Evolutionary conservation across 139 green algal species (phyloP), one percentile per base, ranked within the genome.

Genomic region (Astrephomene gubernaculifera): DNA sequence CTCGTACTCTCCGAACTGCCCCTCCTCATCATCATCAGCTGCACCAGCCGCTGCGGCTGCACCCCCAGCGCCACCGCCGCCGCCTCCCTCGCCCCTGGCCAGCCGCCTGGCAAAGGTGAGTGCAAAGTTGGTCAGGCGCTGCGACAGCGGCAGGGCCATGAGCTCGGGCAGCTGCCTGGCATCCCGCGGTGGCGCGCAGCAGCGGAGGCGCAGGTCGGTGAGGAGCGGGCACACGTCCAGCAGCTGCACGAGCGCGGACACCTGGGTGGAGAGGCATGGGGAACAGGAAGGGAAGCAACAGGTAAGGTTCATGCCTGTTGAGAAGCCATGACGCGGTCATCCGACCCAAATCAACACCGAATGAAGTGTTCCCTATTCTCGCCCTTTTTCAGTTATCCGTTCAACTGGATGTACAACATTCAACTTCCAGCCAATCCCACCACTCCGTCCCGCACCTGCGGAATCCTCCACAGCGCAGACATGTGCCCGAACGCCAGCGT

Each of bases 101-200:
- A 83, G 39, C 39, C 60, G 60, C 2, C 76, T 39, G 10, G 60
- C 76, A 31, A 83, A 83, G 9, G 76, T 83, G 27, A 83, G 76
- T 24, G 76, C 76, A 36, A 83, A 83, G 76, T 83, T 83, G n/a
- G 76, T 83, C 4, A 83, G 76, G 17, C 76, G 76, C 76, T 73
- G 60, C 38, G 76, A n/a, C 60, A 83, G 76, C 10, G 76, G 76
- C 41, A 63, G 60, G 22, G 39, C 76, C 41, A 83, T 43, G 9
- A 83, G 60, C 5, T 43, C 60, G 4, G 76, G 76, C 39, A 83
- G 76, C 60, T 83, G 76, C 39, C 44, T 44, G 5, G n/a, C 39
- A 29, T 73, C 19, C 24, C 29, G 12, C 0, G 76, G 76, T 14
- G 76, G 76, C 38, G 60, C 76, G 24, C 60, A 69, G 76, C 76